phyloP scores from a whole-genome alignment of 176 grass and related monocot genomes.

The Ensete ventricosum region DNA sequence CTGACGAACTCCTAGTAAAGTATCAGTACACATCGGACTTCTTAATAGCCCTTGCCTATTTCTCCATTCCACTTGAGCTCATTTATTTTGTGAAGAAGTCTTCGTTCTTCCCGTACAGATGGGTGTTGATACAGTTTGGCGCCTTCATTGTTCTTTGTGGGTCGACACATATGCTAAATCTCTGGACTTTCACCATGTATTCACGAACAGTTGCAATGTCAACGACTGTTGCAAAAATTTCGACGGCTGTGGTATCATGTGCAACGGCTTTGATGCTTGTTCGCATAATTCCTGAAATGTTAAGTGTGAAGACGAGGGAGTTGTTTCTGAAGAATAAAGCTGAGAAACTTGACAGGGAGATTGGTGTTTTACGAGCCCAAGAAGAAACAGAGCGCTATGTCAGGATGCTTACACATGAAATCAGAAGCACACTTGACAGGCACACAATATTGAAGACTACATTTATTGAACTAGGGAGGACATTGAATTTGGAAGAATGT shows the following conservation, averaged over 20 bases:
- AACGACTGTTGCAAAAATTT: constrained; percentile 47
- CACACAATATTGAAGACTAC: constrained; percentile 81
- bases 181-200: constrained; percentile 66
- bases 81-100: constrained; percentile 88
- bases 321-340: constrained; percentile 61
- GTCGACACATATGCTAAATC: constrained; percentile 68
- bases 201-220: constrained; percentile 49
- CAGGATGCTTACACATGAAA: constrained; percentile 87
- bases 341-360: constrained; percentile 75
- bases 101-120: constrained; percentile 32
- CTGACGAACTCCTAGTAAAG: constrained; percentile 80
- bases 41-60: constrained; percentile 75
- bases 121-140: constrained; percentile 87
- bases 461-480: constrained; percentile 63
- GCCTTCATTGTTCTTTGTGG: constrained; percentile 88
- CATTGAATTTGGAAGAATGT: constrained; percentile 62
- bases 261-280: constrained; percentile 83
- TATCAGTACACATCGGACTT: constrained; percentile 97
- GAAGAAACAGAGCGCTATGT: constrained; percentile 80
- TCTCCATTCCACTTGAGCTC: constrained; percentile 88
- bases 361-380: constrained; percentile 61
- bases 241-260: constrained; percentile 68
- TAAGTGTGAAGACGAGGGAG: constrained; percentile 69
- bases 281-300: constrained; percentile 76
- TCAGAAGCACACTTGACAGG: constrained; percentile 78